These are phyloP conservation scores for Lentinula detonsa DNA, from an alignment of 768 basidiomycete species.

Conservation along the genomic window DNA sequence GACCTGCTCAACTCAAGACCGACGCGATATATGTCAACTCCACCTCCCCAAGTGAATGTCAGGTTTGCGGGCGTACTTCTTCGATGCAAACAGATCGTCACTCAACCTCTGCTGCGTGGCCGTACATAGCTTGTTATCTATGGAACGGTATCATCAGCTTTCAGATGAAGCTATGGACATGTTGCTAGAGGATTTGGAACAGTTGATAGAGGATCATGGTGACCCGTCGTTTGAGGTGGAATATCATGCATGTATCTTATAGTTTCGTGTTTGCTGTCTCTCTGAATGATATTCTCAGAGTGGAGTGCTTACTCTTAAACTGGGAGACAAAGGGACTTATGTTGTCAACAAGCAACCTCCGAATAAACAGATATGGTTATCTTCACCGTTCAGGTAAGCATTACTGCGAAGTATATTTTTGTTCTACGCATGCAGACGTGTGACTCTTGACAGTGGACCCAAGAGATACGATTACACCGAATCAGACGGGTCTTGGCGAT, in stretches of 20 bases:
- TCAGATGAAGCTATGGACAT: slow-evolving; percentile 76
- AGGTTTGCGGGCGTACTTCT: slow-evolving; percentile 34
- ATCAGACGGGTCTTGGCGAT: slow-evolving; percentile 62
- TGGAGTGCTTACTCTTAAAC: slow-evolving; percentile 81
- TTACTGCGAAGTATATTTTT: slow-evolving; percentile 1
- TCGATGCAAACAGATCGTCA: neutral
- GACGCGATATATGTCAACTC: slow-evolving; percentile 37
- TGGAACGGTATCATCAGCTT: slow-evolving; percentile 61
- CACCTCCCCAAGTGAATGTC: slow-evolving; percentile 48
- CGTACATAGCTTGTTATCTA: slow-evolving; percentile 40
- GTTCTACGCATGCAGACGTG: neutral
- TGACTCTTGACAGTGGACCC: slow-evolving; percentile 57
- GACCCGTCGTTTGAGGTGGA: slow-evolving; percentile 73
- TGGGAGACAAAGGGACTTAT: slow-evolving; percentile 79
- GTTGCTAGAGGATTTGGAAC: slow-evolving; percentile 71
- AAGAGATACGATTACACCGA: slow-evolving; percentile 82
- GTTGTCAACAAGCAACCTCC: slow-evolving; percentile 98
- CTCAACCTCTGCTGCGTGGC: neutral
- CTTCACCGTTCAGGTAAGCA: slow-evolving; percentile 75
- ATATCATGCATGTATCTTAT: slow-evolving; percentile 59
- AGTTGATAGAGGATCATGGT: slow-evolving; percentile 53
- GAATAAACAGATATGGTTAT: slow-evolving; percentile 96
- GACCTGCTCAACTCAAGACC: neutral
- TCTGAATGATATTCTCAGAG: slow-evolving; percentile 39
- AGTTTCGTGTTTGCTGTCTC: neutral